Conservation (phyloP, 2,329 filamentous ascomycete species). For the Hypoxylon sp. region DNA sequence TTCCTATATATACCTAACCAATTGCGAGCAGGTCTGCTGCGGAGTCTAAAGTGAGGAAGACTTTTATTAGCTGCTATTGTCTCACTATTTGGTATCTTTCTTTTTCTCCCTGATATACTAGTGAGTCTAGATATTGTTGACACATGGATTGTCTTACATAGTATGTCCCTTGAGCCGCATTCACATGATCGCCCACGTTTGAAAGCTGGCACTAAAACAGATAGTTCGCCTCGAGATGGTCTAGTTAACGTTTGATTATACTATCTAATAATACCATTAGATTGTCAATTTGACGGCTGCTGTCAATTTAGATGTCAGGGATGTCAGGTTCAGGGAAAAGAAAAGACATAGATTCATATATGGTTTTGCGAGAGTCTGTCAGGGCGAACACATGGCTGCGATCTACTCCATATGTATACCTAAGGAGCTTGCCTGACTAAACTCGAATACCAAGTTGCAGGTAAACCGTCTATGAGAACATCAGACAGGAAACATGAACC, state of each 20-base stretch:
- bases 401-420: too few species aligned
- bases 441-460: too few species aligned
- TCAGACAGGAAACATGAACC: background rate
- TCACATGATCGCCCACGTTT: slow-evolving; percentile 12
- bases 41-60: background rate
- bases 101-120: background rate
- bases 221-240: slow-evolving; percentile 11
- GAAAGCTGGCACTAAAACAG: slow-evolving; percentile 8
- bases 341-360: background rate
- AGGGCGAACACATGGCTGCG: background rate
- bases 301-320: background rate
- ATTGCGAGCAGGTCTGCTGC: background rate
- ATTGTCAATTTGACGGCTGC: slow-evolving; percentile 6
- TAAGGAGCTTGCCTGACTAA: too few species aligned
- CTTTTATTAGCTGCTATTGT: background rate
- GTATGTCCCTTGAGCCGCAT: slow-evolving; percentile 5
- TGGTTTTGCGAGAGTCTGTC: background rate
- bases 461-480: background rate
- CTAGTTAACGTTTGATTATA: background rate
- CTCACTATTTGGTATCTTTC: background rate
- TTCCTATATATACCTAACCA: background rate
- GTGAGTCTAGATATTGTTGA: background rate
- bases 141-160: slow-evolving; percentile 20
- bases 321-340: too few species aligned
- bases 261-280: slow-evolving; percentile 7